Conservation (phyloP, 108 stramenopile genomes). For the Skeletonema costatum region DNA sequence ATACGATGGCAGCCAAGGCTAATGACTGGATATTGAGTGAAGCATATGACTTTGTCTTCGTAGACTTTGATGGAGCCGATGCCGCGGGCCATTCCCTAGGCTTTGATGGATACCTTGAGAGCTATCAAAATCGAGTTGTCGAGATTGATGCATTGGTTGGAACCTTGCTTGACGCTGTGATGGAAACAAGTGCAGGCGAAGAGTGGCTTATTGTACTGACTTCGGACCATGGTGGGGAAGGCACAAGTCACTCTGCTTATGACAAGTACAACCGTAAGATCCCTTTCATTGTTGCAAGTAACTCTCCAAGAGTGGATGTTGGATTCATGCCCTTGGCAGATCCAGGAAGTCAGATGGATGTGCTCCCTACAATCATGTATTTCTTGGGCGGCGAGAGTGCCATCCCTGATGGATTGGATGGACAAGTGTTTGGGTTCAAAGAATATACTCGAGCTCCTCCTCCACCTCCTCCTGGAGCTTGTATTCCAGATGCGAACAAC, state of each 20-base stretch:
- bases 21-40: slow-evolving; percentile 6
- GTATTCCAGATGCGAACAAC: background rate
- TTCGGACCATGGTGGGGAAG: slow-evolving; percentile 18
- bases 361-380: background rate
- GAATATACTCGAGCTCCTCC: background rate
- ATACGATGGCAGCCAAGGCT: background rate
- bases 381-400: background rate
- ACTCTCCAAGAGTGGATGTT: background rate
- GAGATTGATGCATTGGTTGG: slow-evolving; percentile 3
- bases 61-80: slow-evolving; percentile 17
- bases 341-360: slow-evolving; percentile 1
- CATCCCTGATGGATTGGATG: background rate
- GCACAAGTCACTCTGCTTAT: background rate
- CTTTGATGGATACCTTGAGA: slow-evolving; percentile 6
- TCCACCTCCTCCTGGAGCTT: background rate
- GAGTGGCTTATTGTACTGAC: slow-evolving; percentile 17
- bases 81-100: slow-evolving; percentile 1
- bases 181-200: slow-evolving; percentile 7
- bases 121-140: background rate
- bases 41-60: slow-evolving; percentile 9
- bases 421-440: background rate
- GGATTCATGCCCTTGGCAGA: background rate
- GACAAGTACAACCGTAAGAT: background rate
- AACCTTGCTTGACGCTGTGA: slow-evolving; percentile 2
- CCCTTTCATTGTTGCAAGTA: background rate